phyloP scores from a whole-genome alignment of 2,329 filamentous ascomycete genomes.

The Diaporthe vaccinii region DNA sequence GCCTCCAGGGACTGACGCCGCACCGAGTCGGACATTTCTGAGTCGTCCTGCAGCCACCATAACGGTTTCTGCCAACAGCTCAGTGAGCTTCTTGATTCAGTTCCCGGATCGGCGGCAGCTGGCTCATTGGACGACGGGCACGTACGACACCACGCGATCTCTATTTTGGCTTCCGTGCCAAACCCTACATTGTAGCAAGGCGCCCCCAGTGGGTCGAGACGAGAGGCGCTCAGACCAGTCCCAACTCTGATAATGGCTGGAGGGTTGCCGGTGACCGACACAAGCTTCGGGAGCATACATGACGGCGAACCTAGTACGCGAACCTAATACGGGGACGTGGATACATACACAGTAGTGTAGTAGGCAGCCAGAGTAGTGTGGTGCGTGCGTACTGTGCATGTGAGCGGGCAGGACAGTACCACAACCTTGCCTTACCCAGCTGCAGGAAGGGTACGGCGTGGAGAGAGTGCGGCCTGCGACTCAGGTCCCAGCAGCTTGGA shows the following conservation, averaged over 20 bases:
- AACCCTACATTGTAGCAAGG: conserved; percentile 13
- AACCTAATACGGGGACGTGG: conserved; percentile 23
- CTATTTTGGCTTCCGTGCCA: conserved; percentile 28
- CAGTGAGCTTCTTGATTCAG: conserved; percentile 30
- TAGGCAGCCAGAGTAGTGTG: background rate
- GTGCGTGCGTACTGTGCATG: conserved; percentile 18
- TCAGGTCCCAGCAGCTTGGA: conserved; percentile 34
- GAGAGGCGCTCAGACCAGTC: conserved; percentile 13
- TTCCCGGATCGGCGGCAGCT: conserved; percentile 20
- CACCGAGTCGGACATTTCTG: conserved; percentile 12
- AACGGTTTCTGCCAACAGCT: conserved; percentile 8
- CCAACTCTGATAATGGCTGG: conserved; percentile 9
- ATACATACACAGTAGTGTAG: background rate
- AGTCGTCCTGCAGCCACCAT: conserved; percentile 11
- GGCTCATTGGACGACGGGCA: conserved; percentile 15
- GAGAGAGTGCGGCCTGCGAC: conserved; percentile 7
- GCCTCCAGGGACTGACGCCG: background rate
- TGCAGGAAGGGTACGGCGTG: conserved; percentile 22
- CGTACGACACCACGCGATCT: conserved; percentile 11
- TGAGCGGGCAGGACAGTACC: background rate
- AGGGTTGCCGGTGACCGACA: conserved; percentile 17
- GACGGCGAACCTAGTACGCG: conserved; percentile 1
- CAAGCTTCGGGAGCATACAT: background rate
- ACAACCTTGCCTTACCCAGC: conserved; percentile 18
- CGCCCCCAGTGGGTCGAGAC: conserved; percentile 6